Base-by-base conservation (phyloP, 2,329 filamentous ascomycete species). In the Rachicladosporium sp. region DNA sequence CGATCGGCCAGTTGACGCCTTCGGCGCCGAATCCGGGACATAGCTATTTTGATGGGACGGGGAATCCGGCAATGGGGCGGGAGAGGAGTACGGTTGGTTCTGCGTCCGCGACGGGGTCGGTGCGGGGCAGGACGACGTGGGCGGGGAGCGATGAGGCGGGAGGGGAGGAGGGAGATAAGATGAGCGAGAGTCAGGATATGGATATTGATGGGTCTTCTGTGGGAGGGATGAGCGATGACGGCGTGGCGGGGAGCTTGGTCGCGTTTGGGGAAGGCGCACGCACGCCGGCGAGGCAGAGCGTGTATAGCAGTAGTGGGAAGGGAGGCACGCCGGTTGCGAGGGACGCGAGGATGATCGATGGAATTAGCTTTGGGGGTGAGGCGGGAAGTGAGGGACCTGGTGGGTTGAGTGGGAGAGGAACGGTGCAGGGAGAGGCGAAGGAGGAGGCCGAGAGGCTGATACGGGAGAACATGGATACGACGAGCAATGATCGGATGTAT, bases 1-100 rank as follows among this genome's bases (percentile, higher is more conserved):
- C 51, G 51, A 53, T 48, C 47, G 56, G 46, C 46, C 61, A 69
- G 31, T 58, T 67, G 58, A 45, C 69, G 58, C 40, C 74, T 66
- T 61, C 74, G 36, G 44, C 47, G 13, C 45, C 45, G 21, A 49
- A 70, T 2, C 71, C 72, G 35, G 36, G 48, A 6, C 42, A 78
- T 2, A 78, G 81, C 29, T 94, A 89, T 66, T 94, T 94, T 51
- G 87, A 94, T 54, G 72, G 74, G 36, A 79, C 82, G 21, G 80
- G 83, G 68, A 50, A 76, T 66, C 52, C 71, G 45, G 47, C 72
- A 67, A 45, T 89, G 67, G 64, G 85, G 45, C 62, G 66, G 73
- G 76, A 91, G 79, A 67, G 75, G 63, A 91, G 83, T 65, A 96
- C 89, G 0, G 88, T 95, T 15, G 89, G 89, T 43, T 85, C 81